These are phyloP conservation scores for Suillus paluster DNA, from an alignment of 768 basidiomycete species.

Conservation along the genomic window DNA sequence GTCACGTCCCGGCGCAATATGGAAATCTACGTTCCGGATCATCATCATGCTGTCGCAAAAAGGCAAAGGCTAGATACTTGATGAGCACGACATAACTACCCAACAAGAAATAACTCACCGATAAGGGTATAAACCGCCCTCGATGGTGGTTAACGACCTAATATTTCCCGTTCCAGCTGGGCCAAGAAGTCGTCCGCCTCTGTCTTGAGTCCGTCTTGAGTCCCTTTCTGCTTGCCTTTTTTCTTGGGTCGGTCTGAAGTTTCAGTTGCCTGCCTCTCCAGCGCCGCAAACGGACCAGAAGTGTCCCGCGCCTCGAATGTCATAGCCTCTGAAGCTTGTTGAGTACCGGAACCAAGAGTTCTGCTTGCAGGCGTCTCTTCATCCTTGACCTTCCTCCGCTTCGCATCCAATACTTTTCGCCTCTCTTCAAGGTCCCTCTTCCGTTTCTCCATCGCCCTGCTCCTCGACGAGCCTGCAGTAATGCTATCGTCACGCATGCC, in stretches of 20 bases:
- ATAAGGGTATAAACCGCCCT: neutral
- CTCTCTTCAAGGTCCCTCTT: conserved; percentile 77
- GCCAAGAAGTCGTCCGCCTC: conserved; percentile 72
- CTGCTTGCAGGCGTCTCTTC: neutral
- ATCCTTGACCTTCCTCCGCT: conserved; percentile 57
- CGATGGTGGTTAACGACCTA: conserved; percentile 28
- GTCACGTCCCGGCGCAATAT: neutral
- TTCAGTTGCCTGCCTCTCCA: conserved; percentile 43
- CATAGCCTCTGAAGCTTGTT: neutral
- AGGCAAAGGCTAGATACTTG: neutral
- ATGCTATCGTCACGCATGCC: conserved; percentile 60
- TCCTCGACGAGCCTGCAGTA: conserved; percentile 36
- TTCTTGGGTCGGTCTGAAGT: conserved; percentile 23
- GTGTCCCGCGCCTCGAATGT: neutral
- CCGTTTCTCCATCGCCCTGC: conserved; percentile 66
- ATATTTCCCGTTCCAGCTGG: conserved; percentile 65
- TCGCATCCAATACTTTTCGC: conserved; percentile 60
- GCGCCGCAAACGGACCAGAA: conserved; percentile 53
- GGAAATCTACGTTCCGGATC: neutral
- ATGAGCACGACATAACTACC: neutral
- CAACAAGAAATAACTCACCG: neutral
- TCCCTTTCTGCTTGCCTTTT: conserved; percentile 22
- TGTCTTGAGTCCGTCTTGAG: conserved; percentile 19
- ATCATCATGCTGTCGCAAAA: neutral
- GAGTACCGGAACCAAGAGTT: neutral